Conservation (phyloP, 495 filamentous ascomycete species). For the Daldinia childiae region DNA sequence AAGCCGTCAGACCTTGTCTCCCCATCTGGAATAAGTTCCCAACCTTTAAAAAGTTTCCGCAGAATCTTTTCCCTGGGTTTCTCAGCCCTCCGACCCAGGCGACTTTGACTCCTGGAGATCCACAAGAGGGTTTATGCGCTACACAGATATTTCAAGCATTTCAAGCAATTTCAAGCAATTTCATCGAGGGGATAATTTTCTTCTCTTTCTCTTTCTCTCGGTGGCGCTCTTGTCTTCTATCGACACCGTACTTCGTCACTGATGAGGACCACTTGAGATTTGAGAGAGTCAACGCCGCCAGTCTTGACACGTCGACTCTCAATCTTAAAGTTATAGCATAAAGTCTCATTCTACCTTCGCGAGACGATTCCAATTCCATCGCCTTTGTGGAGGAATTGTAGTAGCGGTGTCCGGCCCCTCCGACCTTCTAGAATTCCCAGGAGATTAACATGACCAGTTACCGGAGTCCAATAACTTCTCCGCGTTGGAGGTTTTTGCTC, state of each 20-base stretch:
- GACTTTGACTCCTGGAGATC: conserved; percentile 31
- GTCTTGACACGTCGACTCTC: conserved; percentile 22
- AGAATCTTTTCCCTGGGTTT: conserved; percentile 32
- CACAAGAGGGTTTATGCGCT: conserved; percentile 32
- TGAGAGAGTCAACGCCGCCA: conserved; percentile 25
- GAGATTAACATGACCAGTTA: conserved; percentile 67
- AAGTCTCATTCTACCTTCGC: conserved; percentile 31
- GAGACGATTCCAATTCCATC: conserved; percentile 41
- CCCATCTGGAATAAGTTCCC: conserved; percentile 36
- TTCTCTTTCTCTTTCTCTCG: conserved; percentile 2
- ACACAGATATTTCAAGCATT: conserved; percentile 43
- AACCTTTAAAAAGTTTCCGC: conserved; percentile 20
- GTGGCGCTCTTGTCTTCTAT: conserved; percentile 26
- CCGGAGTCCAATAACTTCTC: conserved; percentile 61
- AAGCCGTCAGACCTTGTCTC: conserved; percentile 26
- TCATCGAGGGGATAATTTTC: conserved; percentile 11
- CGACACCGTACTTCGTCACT: conserved; percentile 30
- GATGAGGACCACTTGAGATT: conserved; percentile 15
- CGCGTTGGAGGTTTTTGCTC: conserved; percentile 63
- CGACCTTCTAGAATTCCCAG: conserved; percentile 44
- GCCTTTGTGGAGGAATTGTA: conserved; percentile 52
- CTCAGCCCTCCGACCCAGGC: conserved; percentile 37
- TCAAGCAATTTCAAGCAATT: conserved; percentile 38
- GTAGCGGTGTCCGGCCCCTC: conserved; percentile 50
- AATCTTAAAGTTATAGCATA: conserved; percentile 34